A percentile compares a stretch with the other conserved stretches of the same genome.
Evolutionary conservation across 2,329 filamentous ascomycete genomes (phyloP).

Genomic region (Coniosporium tulheliwenetii): DNA sequence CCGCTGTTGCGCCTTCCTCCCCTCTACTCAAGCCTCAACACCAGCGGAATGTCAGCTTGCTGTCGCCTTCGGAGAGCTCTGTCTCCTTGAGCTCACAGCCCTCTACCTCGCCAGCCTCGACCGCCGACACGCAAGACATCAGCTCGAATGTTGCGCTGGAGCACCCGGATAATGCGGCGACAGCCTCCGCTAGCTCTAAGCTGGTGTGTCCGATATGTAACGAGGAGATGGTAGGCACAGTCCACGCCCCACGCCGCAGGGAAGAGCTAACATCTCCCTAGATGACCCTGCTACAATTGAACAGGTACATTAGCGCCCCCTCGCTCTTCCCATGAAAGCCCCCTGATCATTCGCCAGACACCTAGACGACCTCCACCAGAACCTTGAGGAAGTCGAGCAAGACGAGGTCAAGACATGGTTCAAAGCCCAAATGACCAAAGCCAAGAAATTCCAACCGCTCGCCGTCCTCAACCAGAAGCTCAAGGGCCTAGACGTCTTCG

Average conservation of each 20-base stretch:
- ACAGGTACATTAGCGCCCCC: conserved; percentile 11
- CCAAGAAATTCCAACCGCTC: conserved; percentile 82
- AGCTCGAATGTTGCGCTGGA: conserved; percentile 64
- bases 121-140: conserved; percentile 56
- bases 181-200: conserved; percentile 43
- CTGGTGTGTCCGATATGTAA: conserved; percentile 95
- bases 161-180: conserved; percentile 38
- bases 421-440: conserved; percentile 83
- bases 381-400: conserved; percentile 74
- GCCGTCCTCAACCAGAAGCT: conserved; percentile 88
- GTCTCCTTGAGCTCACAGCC: conserved; percentile 62
- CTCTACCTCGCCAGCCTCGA: conserved; percentile 55
- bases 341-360: conserved; percentile 33
- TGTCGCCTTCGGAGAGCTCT: conserved; percentile 56
- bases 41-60: conserved; percentile 29
- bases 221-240: conserved; percentile 70
- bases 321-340: background rate
- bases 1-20: conserved; percentile 30
- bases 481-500: conserved; percentile 82
- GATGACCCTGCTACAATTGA: conserved; percentile 43
- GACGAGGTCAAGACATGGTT: conserved; percentile 97
- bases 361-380: conserved; percentile 79
- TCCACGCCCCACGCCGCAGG: background rate
- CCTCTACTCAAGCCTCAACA: conserved; percentile 11
- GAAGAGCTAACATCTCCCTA: conserved; percentile 22